Percentiles rank a stretch among this genome's conserved stretches.
phyloP scores from a whole-genome alignment of 305 asterid species.

The Euphrasia arctica region DNA sequence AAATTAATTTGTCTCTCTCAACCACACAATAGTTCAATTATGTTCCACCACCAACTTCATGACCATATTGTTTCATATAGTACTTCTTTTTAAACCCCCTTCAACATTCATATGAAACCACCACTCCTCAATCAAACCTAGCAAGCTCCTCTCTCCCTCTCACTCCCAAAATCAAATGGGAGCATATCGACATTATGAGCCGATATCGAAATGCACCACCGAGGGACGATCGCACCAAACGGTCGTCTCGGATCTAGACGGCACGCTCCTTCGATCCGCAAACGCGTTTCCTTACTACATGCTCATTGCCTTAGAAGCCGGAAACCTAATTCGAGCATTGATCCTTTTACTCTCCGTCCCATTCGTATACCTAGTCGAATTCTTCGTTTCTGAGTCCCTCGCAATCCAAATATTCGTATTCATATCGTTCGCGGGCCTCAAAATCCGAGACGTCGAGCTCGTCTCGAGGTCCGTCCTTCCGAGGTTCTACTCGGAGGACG shows the following conservation, averaged over 20 bases:
- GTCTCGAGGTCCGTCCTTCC: conserved; percentile 68
- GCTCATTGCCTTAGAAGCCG: conserved; percentile 80
- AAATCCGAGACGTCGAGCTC: conserved; percentile 67
- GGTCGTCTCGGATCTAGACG: conserved; percentile 79
- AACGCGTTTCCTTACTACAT: conserved; percentile 84
- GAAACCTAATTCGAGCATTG: conserved; percentile 66
- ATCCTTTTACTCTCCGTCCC: conserved; percentile 65
- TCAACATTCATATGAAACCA: not conserved
- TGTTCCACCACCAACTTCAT: not conserved
- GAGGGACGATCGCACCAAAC: conserved; percentile 35
- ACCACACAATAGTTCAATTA: not conserved
- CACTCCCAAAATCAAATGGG: not conserved
- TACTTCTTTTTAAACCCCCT: not conserved
- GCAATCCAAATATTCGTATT: conserved; percentile 69
- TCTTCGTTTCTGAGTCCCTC: conserved; percentile 62
- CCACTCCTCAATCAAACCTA: not conserved
- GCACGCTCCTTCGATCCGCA: conserved; percentile 61
- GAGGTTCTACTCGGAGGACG: conserved; percentile 59
- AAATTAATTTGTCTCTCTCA: conserved; percentile 1
- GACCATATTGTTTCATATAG: not conserved
- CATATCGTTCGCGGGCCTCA: conserved; percentile 64
- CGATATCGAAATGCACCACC: conserved; percentile 56
- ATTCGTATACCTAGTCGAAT: conserved; percentile 56
- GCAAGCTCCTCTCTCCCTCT: not conserved
- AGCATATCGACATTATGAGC: conserved; percentile 34